Evolutionary conservation across 345 rosid species (phyloP), one percentile per base, ranked within the genome.

Genomic region (Citrus sinensis): DNA sequence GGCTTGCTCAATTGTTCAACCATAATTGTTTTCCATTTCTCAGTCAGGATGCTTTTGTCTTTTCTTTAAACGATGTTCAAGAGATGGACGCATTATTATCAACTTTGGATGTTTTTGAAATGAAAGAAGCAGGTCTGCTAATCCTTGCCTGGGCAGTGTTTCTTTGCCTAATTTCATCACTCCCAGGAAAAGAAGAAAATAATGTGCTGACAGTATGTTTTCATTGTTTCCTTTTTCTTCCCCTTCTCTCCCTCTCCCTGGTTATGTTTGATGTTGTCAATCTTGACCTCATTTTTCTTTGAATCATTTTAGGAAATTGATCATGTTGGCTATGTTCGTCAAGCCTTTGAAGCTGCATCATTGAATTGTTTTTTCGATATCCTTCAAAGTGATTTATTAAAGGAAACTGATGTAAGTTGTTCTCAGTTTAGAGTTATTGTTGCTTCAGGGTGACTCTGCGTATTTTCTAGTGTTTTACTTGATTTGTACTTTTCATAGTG

Each of bases 61-160:
- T 94, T 85, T 88, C 95, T 66, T 70, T 89, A 74, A 76, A 76
- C 49, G 95, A 96, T 83, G 87, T 96, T 67, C 97, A 87, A 83
- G 93, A 92, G 90, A 94, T 96, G 91, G 99, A 96, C 87, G 88
- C 90, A 62, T 70, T 90, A 65, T 80, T 96, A 82, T 91, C 99
- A 61, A 85, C 92, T 88, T 80, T 93, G 80, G 82, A 83, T 86
- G 80, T 83, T 49, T 81, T 83, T 55, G 94, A 89, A 80, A 84
- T 84, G 84, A 91, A 84, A 89, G 97, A 94, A 83, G 87, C 90
- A 37, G 97, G 95, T 63, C 93, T 93, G 3, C 84, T 96, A 40
- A 75, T 93, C 80, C 91, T 93, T 75, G 83, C 97, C 59, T 96
- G 99, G 99, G 99, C 98, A 19, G 97, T 91, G 58, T 96, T 90